A percentile compares a stretch with the other conserved stretches of the same genome.
Evolutionary conservation across 495 filamentous ascomycete species (phyloP).

Genomic region (Hypoxylon cercidicola): DNA sequence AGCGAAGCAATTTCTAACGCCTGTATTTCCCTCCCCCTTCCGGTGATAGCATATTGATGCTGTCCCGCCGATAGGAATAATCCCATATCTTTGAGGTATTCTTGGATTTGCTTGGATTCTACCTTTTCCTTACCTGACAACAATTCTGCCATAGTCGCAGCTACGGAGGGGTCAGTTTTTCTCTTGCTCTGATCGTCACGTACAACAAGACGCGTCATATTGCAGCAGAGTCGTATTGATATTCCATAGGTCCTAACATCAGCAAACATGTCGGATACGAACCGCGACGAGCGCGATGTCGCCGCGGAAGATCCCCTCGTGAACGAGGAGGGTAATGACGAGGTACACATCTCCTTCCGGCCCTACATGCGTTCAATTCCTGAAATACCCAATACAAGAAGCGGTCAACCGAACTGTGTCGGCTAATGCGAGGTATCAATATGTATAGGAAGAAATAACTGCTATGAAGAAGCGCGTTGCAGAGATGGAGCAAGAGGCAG

Average conservation of each 20-base stretch:
- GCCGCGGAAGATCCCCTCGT: constrained; percentile 47
- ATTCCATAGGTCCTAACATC: background rate
- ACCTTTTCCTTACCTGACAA: background rate
- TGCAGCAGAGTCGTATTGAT: background rate
- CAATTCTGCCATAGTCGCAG: background rate
- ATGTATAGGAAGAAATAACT: constrained; percentile 80
- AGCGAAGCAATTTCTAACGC: background rate
- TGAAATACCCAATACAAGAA: constrained; percentile 1
- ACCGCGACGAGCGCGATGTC: constrained; percentile 42
- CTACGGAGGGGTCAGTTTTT: constrained; percentile 27
- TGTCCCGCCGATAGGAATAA: background rate
- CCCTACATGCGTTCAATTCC: background rate
- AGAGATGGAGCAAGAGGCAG: constrained; percentile 98
- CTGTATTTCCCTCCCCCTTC: constrained; percentile 1
- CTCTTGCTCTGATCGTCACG: constrained; percentile 3
- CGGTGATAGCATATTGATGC: constrained; percentile 8
- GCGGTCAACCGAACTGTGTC: constrained; percentile 1
- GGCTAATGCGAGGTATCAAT: constrained; percentile 38
- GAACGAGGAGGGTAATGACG: constrained; percentile 56
- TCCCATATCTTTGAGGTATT: background rate
- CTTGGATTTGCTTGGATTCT: constrained; percentile 3
- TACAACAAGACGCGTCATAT: background rate
- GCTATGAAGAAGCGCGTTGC: constrained; percentile 98
- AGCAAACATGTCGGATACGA: constrained; percentile 45
- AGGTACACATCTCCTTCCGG: constrained; percentile 48